Evolutionary conservation across 108 stramenopile species (phyloP), one percentile per base, ranked within the genome.

Genomic region (Conticribra weissflogii): DNA sequence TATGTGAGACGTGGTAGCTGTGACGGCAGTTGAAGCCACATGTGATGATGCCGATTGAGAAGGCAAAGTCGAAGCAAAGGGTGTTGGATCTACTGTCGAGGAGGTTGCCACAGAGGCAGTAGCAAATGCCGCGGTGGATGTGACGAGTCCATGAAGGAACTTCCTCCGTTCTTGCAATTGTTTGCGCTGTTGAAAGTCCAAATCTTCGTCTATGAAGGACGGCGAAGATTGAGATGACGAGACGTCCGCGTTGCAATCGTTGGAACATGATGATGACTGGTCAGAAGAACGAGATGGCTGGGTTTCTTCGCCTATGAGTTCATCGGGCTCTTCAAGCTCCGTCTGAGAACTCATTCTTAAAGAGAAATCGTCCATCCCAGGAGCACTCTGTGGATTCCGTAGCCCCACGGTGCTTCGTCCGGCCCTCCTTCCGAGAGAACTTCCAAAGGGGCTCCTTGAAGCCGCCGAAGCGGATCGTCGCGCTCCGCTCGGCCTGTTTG

Each of bases 101-200:
- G 50, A 51, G 56, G 74, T 46, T 16, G 62, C 25, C 16, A 67
- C 18, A 21, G 75, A 49, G 25, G 53, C 22, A 19, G 61, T 57
- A 54, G 71, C 45, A 3, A 71, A 21, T 14, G 72, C 44, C 32
- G 72, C 54, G 14, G 63, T 63, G 30, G 72, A 52, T 28, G 71
- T 24, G 15, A 72, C 58, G 29, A 78, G 50, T 3, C 46, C 50
- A 3, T 59, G 58, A 18, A 78, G 27, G 54, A 78, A 78, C 54
- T 49, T 41, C 31, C 77, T 66, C 7, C 76, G 50, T 5, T 33
- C 36, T 5, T 41, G 36, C 8, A 41, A 12, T 41, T 41, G 36
- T 41, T 41, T 41, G 36, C 36, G 36, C 12, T 41, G 36, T 41
- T 41, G 36, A 12, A 41, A 41, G 5, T 41, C 36, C 36, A 12